Evolutionary conservation across 1,284 basidiomycete species (phyloP), one percentile per base, ranked within the genome.

Genomic region (Ganoderma resinaceum): DNA sequence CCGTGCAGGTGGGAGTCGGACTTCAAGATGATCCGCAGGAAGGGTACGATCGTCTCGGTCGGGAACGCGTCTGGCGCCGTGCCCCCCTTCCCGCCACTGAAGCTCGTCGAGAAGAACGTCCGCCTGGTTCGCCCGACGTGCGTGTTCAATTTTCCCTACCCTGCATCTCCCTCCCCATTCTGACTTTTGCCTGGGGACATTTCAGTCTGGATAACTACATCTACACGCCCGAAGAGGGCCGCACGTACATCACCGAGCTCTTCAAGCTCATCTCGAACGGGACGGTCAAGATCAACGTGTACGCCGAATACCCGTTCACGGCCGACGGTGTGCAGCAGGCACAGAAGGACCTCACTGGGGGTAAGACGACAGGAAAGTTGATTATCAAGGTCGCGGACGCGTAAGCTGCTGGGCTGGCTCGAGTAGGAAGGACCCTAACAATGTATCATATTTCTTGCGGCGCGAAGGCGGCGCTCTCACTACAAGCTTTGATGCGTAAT

Each of bases 11-110:
- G 94, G 77, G 93, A 95, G 69, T 85, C 86, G 70, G 87, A 96
- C 82, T 95, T 97, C 80, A 86, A 91, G 77, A 84, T 96, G 78
- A 86, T 95, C 69, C 88, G 88, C 73, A 85, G 93, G 49, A 95
- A 95, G 76, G 95, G 93, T 2, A 94, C 93, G 0, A 84, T 99
- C 46, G 92, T 97, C n/a, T 92, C 91, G 3, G 90, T 96, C 64
- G 97, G 97, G 0, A 98, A 98, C 77, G 95, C 97, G 0, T 96
- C 94, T 9, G 97, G 96, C 1, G 82, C 91, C 11, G 89, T 93
- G 4, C 85, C 86, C 40, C 91, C 94, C 0, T 91, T 97, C 76
- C 81, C 91, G 1, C 87, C 92, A 0, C 82, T 95, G 66, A 93
- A 90, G 75, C 87, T 98, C 29, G 84, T 85, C 0, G 85, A 90